Percentiles rank a stretch among this genome's conserved stretches.
phyloP scores from a whole-genome alignment of 805 yeast species.

The Candida wancherniae region DNA sequence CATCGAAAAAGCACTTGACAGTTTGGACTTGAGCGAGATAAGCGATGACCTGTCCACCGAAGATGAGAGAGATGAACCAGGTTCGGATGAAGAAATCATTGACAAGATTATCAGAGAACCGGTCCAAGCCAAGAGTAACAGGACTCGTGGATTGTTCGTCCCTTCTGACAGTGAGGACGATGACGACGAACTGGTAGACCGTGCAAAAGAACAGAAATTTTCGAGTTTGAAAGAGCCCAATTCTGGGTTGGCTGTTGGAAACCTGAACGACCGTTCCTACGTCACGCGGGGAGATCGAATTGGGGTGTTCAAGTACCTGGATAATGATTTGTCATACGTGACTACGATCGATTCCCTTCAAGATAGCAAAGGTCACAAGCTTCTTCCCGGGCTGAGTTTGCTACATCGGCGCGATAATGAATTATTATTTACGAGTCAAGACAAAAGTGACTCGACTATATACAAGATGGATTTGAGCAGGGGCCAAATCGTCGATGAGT shows the following conservation, averaged over 20 bases:
- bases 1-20: slow-evolving; percentile 5
- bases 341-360: slow-evolving; percentile 64
- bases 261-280: slow-evolving; percentile 64
- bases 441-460: slow-evolving; percentile 37
- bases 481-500: slow-evolving; percentile 84
- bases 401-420: slow-evolving; percentile 69
- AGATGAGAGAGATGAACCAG: slow-evolving; percentile 14
- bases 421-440: slow-evolving; percentile 59
- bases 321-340: slow-evolving; percentile 49
- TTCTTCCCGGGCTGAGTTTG: slow-evolving; percentile 64
- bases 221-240: slow-evolving; percentile 38
- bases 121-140: slow-evolving; percentile 4
- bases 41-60: slow-evolving; percentile 19
- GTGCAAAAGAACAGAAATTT: slow-evolving; percentile 16
- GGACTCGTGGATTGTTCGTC: slow-evolving; percentile 6
- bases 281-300: slow-evolving; percentile 75
- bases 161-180: slow-evolving; percentile 21
- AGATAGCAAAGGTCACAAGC: slow-evolving; percentile 43
- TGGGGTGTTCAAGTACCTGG: slow-evolving; percentile 61
- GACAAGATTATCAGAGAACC: slow-evolving; percentile 9
- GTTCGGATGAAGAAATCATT: slow-evolving; percentile 19
- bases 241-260: slow-evolving; percentile 66
- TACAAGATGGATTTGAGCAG: slow-evolving; percentile 74
- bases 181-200: slow-evolving; percentile 29
- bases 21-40: slow-evolving; percentile 45